Conservation (phyloP, 352 stramenopile genomes). For the Thalassiosira mediterranea region DNA sequence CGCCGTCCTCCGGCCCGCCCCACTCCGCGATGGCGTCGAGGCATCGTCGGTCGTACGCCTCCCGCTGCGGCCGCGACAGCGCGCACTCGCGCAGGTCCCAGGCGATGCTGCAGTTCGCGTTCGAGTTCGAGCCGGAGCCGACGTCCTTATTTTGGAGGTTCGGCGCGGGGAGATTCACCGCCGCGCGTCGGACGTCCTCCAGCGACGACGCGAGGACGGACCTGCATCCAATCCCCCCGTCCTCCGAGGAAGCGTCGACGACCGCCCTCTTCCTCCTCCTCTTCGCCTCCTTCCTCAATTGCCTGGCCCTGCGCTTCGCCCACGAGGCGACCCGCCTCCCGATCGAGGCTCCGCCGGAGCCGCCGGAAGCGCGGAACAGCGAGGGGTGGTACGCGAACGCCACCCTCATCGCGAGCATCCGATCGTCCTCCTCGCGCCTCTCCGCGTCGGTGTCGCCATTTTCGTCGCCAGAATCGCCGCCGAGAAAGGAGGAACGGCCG, state of each 20-base stretch:
- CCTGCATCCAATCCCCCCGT: no score
- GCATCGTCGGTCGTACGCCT: constrained; percentile 55
- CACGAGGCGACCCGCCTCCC: constrained; percentile 65
- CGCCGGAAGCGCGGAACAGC: no score
- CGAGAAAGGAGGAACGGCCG: neutral
- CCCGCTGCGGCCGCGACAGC: constrained; percentile 42
- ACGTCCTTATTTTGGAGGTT: neutral
- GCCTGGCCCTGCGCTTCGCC: constrained; percentile 48
- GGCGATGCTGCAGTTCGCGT: constrained; percentile 4
- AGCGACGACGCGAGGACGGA: neutral
- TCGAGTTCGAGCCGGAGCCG: neutral
- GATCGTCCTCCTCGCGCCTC: constrained; percentile 22
- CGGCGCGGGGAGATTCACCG: neutral
- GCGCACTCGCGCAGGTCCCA: constrained; percentile 61
- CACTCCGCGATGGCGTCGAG: neutral
- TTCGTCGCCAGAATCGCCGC: neutral
- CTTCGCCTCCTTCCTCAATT: neutral
- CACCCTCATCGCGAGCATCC: constrained; percentile 66
- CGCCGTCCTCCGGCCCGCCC: neutral
- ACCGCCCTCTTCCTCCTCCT: neutral
- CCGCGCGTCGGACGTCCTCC: neutral
- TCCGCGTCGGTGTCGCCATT: neutral
- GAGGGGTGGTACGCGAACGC: constrained; percentile 63
- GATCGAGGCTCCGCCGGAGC: constrained; percentile 30
- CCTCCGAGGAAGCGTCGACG: no score